Percentiles rank a stretch among this genome's conserved stretches.
Evolutionary conservation across 371 early-diverging fungal genomes (phyloP).

Genomic region (Paraphysoderma sedebokerense): DNA sequence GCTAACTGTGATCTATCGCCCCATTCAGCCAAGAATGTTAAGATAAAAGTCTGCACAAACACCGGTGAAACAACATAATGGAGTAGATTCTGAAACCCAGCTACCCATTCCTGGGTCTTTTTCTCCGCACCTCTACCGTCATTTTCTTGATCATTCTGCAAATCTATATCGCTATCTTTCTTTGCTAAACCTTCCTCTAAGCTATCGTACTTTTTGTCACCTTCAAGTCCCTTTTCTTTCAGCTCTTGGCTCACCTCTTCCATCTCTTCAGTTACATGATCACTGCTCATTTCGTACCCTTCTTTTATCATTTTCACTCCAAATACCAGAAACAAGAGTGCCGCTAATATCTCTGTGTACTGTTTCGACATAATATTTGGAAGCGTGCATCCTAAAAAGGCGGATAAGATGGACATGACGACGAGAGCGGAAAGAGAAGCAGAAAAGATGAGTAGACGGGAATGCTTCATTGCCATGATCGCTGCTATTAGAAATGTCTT

Average conservation of each 20-base stretch:
- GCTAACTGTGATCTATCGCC: conserved; percentile 88
- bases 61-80: conserved; percentile 59
- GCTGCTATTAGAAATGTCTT: conserved; percentile 94
- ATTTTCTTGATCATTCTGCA: conserved; percentile 8
- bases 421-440: conserved; percentile 71
- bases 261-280: conserved; percentile 72
- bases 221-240: conserved; percentile 49
- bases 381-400: conserved; percentile 71
- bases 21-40: conserved; percentile 95
- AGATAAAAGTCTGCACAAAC: conserved; percentile 82
- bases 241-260: conserved; percentile 74
- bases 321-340: conserved; percentile 73
- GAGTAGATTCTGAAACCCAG: conserved; percentile 4
- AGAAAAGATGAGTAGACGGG: conserved; percentile 66
- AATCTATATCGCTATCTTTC: background rate
- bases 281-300: conserved; percentile 68
- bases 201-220: conserved; percentile 10
- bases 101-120: conserved; percentile 4
- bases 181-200: background rate
- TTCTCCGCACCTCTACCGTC: conserved; percentile 10
- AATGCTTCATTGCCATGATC: conserved; percentile 89
- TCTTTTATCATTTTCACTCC: conserved; percentile 76
- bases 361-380: conserved; percentile 66
- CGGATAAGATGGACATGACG: conserved; percentile 88
- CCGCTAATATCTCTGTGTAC: conserved; percentile 68